These are phyloP conservation scores for Lecanicillium sp. DNA, from an alignment of 2,329 filamentous ascomycete genomes.

Conservation along the genomic window DNA sequence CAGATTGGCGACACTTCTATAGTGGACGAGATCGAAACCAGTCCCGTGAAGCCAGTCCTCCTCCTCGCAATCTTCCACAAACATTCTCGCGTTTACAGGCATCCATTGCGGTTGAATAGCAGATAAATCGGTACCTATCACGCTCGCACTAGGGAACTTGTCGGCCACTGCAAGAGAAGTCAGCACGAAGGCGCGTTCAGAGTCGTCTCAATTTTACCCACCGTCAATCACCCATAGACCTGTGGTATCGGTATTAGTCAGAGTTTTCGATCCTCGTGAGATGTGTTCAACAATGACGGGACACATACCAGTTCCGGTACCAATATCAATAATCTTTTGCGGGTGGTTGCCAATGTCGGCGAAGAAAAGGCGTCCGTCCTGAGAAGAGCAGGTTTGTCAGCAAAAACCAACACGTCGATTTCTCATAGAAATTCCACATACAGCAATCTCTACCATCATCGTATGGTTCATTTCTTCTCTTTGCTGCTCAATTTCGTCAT, in stretches of 20 bases:
- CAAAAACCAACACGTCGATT: neutral
- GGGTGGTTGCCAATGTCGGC: constrained; percentile 31
- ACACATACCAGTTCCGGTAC: constrained; percentile 32
- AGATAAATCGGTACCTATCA: constrained; percentile 34
- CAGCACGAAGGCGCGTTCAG: neutral
- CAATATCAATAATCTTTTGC: constrained; percentile 37
- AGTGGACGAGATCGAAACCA: constrained; percentile 50
- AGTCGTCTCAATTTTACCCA: constrained; percentile 11
- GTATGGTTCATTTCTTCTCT: constrained; percentile 38
- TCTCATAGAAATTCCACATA: constrained; percentile 10
- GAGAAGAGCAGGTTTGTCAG: neutral
- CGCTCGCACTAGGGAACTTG: constrained; percentile 29
- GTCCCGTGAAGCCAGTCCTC: constrained; percentile 46
- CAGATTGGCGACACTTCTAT: constrained; percentile 38
- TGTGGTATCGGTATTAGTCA: constrained; percentile 8
- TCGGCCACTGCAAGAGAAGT: constrained; percentile 26
- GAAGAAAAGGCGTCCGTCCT: constrained; percentile 31
- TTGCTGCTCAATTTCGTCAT: constrained; percentile 37
- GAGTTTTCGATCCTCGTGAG: neutral
- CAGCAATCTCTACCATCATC: constrained; percentile 35
- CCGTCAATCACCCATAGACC: constrained; percentile 48
- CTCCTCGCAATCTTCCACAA: constrained; percentile 54
- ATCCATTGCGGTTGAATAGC: constrained; percentile 41
- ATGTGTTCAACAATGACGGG: constrained; percentile 2
- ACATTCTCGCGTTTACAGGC: constrained; percentile 53